Base-by-base conservation (phyloP, 169 alveolate genomes). In the Plasmodium yoelii region DNA sequence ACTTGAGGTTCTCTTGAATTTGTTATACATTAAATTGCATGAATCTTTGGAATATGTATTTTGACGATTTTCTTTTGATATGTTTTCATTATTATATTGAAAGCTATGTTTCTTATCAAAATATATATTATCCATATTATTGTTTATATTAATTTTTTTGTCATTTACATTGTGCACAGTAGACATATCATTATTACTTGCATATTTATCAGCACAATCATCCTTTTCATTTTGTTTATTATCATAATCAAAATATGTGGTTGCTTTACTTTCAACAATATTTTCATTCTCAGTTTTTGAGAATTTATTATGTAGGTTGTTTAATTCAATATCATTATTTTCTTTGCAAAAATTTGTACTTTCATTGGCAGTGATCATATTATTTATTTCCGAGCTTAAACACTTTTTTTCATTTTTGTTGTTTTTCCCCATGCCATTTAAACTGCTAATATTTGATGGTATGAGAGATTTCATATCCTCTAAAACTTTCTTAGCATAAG, bases 391-490 rank as follows among this genome's bases (percentile, higher is more conserved):
- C n/a, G 2, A 15, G 19, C 60, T 47, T 34, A 73, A 5, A 3
- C 42, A 34, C 6, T 34, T 34, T 34, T 34, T 34, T 7, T 34
- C 34, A 46, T 12, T 6, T 22, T 61, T 28, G 9, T 68, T 68
- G 18, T n/a, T 61, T 2, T 70, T 47, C 22, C 46, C 15, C 7
- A 55, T 65, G 9, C 24, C 51, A 67, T 28, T 28, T 49, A 68
- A 8, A 34, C 44, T 55, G 49, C 49, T 82, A 12, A 53, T 59
- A 28, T 82, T 82, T 24, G 59, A 82, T 3, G 90, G 90, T 9
- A 82, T 82, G 19, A 82, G 72, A 26, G 90, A 67, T 70, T 82
- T 82, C 80, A 82, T 82, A 26, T 82, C 90, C 51, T 82, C 70
- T 55, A 82, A 71, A 26, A 67, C 90, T 44, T 82, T 82, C 55